Base-by-base conservation (phyloP, 306 rosid species). In the Corylus avellana region DNA sequence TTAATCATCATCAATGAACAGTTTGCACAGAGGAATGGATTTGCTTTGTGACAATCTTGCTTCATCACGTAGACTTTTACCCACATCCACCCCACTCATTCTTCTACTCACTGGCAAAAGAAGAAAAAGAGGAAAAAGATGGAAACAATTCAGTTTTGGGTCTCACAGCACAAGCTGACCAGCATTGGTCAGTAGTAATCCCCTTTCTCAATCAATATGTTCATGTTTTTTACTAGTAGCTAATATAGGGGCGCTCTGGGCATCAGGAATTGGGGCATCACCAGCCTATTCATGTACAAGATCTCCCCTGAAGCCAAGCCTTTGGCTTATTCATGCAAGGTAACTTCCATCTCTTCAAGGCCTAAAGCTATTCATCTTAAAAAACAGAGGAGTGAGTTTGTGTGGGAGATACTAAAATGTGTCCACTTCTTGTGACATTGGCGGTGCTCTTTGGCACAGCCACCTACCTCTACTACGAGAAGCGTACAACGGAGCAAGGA, bases 1-100 rank as follows among this genome's bases (percentile, higher is more conserved):
- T 44, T 46, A 13, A 4, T 63, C 75, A 46, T 84, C 81, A 51
- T 80, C 74, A 56, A 57, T 75, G 57, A 66, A 88, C 92, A 92
- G 98, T 92, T 95, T 85, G 93, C 99, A 59, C 96, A 92, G 82
- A 85, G 86, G 94, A 90, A 68, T 96, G 99, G 99, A 86, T 25
- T 50, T 78, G 89, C 98, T 96, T 17, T 96, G 98, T 81, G 97
- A 95, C 77, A 74, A 92, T 50, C 95, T 95, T 82, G 98, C 98
- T 80, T 89, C 94, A 22, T 22, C 25, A 22, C 0, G 0, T 22
- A 22, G 25, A 22, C 25, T 22, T 0, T 22, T 0, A 22, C 0
- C 25, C 22, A 22, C 25, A 0, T 22, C 25, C 25, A 22, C 25
- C 25, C 25, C 25, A 22, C 25, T 22, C 25, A 22, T 22, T 22